phyloP scores from a whole-genome alignment of 495 filamentous ascomycete species.

The Tetracladium marchalianum region DNA sequence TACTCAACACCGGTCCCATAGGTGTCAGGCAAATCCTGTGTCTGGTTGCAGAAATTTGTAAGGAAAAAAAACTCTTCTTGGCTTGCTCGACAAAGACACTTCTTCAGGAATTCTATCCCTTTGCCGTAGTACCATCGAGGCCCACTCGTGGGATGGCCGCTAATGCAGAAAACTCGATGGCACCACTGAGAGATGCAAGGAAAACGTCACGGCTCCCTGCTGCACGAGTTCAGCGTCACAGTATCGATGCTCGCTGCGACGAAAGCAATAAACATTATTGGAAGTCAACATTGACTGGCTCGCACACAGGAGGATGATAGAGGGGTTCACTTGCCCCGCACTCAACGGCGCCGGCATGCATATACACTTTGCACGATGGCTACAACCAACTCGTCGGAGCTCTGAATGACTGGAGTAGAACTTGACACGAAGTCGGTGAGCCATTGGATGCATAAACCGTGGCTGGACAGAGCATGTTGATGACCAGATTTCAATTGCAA shows the following conservation, averaged over 20 bases:
- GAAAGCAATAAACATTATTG: conserved; percentile 6
- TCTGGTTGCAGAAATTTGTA: conserved; percentile 7
- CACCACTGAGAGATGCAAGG: conserved; percentile 23
- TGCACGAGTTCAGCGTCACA: conserved; percentile 7
- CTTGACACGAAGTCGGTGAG: conserved; percentile 51
- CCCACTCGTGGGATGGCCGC: conserved; percentile 35
- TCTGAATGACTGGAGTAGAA: conserved; percentile 37
- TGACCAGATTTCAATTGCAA: conserved; percentile 7
- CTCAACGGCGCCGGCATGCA: conserved; percentile 14
- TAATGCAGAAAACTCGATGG: conserved; percentile 40
- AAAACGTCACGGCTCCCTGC: conserved; percentile 11
- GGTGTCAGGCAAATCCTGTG: conserved; percentile 14
- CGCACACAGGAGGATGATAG: conserved; percentile 8
- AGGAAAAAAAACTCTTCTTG: conserved; percentile 1
- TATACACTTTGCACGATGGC: conserved; percentile 2
- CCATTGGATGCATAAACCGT: conserved; percentile 38
- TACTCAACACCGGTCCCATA: conserved; percentile 15
- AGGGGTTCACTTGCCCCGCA: conserved; percentile 20
- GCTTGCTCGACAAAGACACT: conserved; percentile 3
- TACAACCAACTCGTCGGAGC: conserved; percentile 10
- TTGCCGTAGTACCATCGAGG: conserved; percentile 24
- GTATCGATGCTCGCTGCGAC: conserved; percentile 3
- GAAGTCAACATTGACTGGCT: conserved; percentile 1
- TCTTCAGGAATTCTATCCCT: background rate
- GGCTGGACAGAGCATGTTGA: conserved; percentile 14